Evolutionary conservation across 129 eudicot species (phyloP).

Genomic region (Logfia minima): DNA sequence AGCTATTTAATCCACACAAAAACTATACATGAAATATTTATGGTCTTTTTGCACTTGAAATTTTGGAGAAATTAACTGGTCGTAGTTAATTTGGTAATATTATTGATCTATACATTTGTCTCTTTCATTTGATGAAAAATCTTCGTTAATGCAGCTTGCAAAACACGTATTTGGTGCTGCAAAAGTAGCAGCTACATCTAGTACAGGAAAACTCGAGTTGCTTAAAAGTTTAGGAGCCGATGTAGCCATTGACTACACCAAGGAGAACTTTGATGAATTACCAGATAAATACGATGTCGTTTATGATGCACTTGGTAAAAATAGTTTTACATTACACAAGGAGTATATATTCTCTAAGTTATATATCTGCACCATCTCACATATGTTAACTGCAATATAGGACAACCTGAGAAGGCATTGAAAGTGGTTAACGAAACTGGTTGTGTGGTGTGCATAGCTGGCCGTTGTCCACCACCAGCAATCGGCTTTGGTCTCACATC

Average conservation of each 20-base stretch:
- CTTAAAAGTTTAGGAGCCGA: conserved; percentile 86
- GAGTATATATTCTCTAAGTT: background rate
- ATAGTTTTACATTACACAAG: background rate
- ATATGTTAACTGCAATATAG: conserved; percentile 22
- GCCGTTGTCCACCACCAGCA: conserved; percentile 69
- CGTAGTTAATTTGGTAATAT: too few species aligned
- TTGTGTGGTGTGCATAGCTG: conserved; percentile 61
- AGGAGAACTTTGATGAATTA: conserved; percentile 77
- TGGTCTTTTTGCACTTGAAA: too few species aligned
- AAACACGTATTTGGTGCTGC: conserved; percentile 88
- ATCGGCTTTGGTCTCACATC: conserved; percentile 72
- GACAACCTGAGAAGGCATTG: conserved; percentile 74
- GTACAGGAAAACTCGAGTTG: conserved; percentile 76
- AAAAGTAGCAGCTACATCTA: conserved; percentile 86
- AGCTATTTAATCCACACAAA: too few species aligned
- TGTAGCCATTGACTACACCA: conserved; percentile 85
- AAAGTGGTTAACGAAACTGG: conserved; percentile 85
- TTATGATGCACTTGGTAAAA: conserved; percentile 46
- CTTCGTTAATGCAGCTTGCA: conserved; percentile 48
- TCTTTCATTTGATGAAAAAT: too few species aligned
- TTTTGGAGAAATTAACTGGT: too few species aligned
- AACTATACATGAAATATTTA: too few species aligned
- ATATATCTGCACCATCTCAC: background rate
- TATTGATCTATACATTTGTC: too few species aligned
- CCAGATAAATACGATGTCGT: conserved; percentile 84